Evolutionary conservation across 805 yeast species (phyloP), one percentile per base, ranked within the genome.

Genomic region (Yarrowia keelungensis): DNA sequence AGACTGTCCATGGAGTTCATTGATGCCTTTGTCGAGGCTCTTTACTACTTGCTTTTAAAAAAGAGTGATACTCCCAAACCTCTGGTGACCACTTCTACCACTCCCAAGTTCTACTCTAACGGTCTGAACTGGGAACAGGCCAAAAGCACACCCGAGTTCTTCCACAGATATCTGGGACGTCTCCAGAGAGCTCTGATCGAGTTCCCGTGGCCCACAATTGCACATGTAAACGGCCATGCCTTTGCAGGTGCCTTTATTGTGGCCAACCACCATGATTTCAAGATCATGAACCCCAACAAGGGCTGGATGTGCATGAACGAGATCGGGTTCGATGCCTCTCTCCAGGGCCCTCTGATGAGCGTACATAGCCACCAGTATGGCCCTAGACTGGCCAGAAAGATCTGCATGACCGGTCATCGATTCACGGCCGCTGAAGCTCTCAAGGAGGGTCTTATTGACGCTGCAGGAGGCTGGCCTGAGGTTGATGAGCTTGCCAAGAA

Each of bases 121-220:
- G 82, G 82, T 19, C 74, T 79, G 36, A 78, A 79, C 69, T 75
- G 79, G 58, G 78, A 77, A 71, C 71, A 71, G 8, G 81, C 81
- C 3, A 46, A 72, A 45, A 56, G 70, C 2, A 78, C 81, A 4
- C 76, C 76, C 5, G 73, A 72, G 36, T 79, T 79, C 73, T 79
- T 78, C 71, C 74, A 71, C 42, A 71, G 76, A 39, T 53, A 69
- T 35, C 74, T 76, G 70, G 77, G 75, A 70, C 76, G 78, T 26
- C 69, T 78, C 38, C 74, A 77, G 76, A 71, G 76, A 38, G 74
- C 74, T 12, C 64, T 77, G 19, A 70, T 80, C 50, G 76, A 76
- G 71, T 79, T 76, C 70, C 82, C 82, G 11, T 76, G 78, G 74
- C 82, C 82, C 8, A 78, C 81, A n/a, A 74, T 79, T 42, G 82